Base-by-base conservation (phyloP, 768 basidiomycete genomes). In the Mycena crocata region DNA sequence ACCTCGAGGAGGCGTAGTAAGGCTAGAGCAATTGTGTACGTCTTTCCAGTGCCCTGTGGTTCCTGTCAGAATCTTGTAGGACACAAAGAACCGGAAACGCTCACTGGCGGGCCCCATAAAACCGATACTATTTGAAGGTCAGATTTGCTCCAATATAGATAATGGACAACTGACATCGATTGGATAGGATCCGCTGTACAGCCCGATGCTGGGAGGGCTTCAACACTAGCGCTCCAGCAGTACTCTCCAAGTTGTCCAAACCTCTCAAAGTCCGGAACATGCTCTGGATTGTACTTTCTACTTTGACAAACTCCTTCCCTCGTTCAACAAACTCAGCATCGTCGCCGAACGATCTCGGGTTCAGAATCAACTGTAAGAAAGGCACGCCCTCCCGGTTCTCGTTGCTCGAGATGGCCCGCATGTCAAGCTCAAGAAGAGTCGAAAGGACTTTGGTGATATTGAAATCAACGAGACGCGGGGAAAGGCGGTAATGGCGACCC, bases 81-180 rank as follows among this genome's bases (percentile, higher is more conserved):
- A n/a, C 14, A 40, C 62, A 10, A 42, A 40, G 30, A 35, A 55
- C n/a, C 1, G 24, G n/a, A 40, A 45, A 23, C 24, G 45, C 77
- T 44, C 67, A 82, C 84, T 81, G 85, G 85, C 34, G 85, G 85
- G 13, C 85, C 86, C 84, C 85, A 86, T 21, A 86, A 78, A 1
- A 86, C 83, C 15, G 82, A 81, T 6, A 87, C 69, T 70, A 23
- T 15, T 15, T 17, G 14, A 17, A 30, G 31, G 30, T 64, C 23
- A 68, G 50, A n/a, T 48, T 40, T 23, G 5, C 14, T 26, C 45
- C 4, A n/a, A 1, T 28, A 42, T 14, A 10, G 2, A 52, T 21
- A 34, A 5, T n/a, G 34, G 6, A 57, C 49, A 28, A 70, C 64
- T 13, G 14, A 66, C 69, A 69, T 46, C 83, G 74, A 61, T 82